These are phyloP conservation scores for Leptographium flavum DNA, from an alignment of 2,329 filamentous ascomycete species.

Conservation along the genomic window DNA sequence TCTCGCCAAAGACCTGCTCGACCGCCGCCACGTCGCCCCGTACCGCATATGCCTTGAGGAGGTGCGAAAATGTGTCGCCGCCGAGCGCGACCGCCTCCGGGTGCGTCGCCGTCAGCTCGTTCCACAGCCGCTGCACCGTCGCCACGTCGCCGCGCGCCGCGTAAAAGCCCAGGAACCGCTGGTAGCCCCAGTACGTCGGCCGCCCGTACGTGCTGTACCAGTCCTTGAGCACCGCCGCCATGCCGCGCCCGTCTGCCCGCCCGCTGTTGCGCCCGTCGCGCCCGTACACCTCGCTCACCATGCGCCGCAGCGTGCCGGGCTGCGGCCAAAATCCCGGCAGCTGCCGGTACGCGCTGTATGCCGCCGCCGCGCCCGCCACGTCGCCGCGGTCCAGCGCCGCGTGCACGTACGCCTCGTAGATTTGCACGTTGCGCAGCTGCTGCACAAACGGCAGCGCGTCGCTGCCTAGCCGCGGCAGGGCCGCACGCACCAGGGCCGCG, in stretches of 20 bases:
- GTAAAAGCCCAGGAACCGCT: conserved; percentile 34
- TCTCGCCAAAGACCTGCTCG: conserved; percentile 45
- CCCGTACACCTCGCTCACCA: conserved; percentile 27
- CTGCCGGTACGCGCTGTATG: conserved; percentile 32
- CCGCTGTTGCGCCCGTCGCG: conserved; percentile 11
- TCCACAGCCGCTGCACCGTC: conserved; percentile 30
- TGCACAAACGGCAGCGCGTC: conserved; percentile 24
- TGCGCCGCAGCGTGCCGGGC: conserved; percentile 24
- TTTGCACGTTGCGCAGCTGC: conserved; percentile 20
- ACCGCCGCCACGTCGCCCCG: conserved; percentile 49
- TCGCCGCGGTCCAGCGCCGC: conserved; percentile 16
- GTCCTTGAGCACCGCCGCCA: conserved; percentile 34
- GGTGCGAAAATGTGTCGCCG: conserved; percentile 32
- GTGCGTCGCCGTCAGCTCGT: conserved; percentile 24
- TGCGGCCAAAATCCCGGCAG: conserved; percentile 24
- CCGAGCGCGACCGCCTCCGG: conserved; percentile 8
- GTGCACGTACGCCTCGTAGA: conserved; percentile 31
- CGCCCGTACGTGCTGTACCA: conserved; percentile 27
- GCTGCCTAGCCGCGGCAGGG: conserved; percentile 6
- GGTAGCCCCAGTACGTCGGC: conserved; percentile 30
- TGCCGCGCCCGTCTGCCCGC: conserved; percentile 16
- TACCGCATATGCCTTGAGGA: conserved; percentile 59
- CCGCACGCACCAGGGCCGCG: conserved; percentile 5
- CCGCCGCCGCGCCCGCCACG: conserved; percentile 18
- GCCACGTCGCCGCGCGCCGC: conserved; percentile 31